Base-by-base conservation (phyloP, 352 stramenopile species). In the Phytophthora palmivora region DNA sequence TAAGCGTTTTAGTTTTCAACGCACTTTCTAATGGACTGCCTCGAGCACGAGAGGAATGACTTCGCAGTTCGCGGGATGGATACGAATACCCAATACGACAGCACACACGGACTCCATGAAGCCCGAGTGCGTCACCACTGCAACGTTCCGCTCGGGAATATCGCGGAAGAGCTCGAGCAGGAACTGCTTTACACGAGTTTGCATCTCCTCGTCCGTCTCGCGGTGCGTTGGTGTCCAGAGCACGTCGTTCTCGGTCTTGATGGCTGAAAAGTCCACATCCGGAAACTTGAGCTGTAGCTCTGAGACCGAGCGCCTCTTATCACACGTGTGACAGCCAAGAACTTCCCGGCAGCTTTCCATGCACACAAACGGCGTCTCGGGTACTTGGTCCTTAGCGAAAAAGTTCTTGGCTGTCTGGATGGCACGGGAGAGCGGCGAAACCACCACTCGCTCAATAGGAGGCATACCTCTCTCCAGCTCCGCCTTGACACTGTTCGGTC, bases 291-390 rank as follows among this genome's bases (percentile, higher is more conserved):
- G 39, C 43, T 61, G 65, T 26, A 93, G 56, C 56, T 80, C 56
- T 4, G 67, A 54, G 33, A 83, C 65, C 14, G 79, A 47, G 7
- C 74, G 67, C 10, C 84, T 73, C 46, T 91, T 87, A 64, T 93
- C 80, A 50, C 80, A 93, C 26, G 76, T 89, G 59, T 92, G 75
- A 30, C 83, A 74, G 9, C 80, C 80, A 7, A 91, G 63, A 16
- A 72, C 83, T 61, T 94, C 84, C 3, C 82, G 77, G 18, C 80
- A 88, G 28, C 74, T 58, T 58, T 93, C 84, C n/a, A 91, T 76
- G 19, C 74, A 73, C 24, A 83, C 69, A 21, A 88, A 84, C 22
- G 74, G 77, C 4, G 58, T 33, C 0, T 48, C 32, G 0, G 58
- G 69, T 33, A 72, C 38, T 15, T 80, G 72, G 18, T 74, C 64